Evolutionary conservation across 352 stramenopile genomes (phyloP).

Genomic region (Globisporangium echinulatum): DNA sequence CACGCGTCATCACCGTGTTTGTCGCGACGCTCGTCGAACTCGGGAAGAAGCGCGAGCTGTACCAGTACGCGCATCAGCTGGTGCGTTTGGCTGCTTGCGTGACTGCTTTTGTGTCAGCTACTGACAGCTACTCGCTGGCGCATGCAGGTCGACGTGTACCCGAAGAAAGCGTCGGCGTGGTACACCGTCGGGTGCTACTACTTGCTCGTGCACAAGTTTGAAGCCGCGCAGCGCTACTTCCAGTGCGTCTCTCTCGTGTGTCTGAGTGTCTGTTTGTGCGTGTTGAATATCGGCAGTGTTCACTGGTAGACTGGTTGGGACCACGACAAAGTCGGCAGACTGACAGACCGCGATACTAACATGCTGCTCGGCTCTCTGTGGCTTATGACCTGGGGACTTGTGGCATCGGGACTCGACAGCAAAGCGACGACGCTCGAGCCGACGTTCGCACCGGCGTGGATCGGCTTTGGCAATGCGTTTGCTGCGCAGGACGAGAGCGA

Average conservation of each 20-base stretch:
- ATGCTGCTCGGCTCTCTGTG: too few relatives aligned
- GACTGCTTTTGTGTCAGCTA: too few relatives aligned
- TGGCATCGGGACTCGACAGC: slow-evolving; percentile 17
- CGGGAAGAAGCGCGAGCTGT: slow-evolving; percentile 91
- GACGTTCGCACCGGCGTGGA: slow-evolving; percentile 94
- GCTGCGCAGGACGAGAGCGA: slow-evolving; percentile 96
- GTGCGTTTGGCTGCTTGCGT: slow-evolving; percentile 21
- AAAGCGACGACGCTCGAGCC: slow-evolving; percentile 90
- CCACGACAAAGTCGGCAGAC: too few relatives aligned
- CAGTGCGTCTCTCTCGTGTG: slow-evolving; percentile 47
- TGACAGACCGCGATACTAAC: too few relatives aligned
- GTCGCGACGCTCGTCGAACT: slow-evolving; percentile 90
- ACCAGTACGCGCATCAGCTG: slow-evolving; percentile 94
- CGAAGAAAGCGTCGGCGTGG: slow-evolving; percentile 91
- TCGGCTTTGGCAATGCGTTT: slow-evolving; percentile 96
- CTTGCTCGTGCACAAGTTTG: slow-evolving; percentile 90
- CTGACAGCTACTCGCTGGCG: neutral
- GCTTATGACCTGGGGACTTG: too few relatives aligned
- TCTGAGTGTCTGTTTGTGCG: neutral
- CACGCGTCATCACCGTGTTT: slow-evolving; percentile 72
- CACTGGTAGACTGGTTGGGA: too few relatives aligned
- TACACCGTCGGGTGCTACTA: slow-evolving; percentile 97
- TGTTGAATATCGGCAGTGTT: too few relatives aligned
- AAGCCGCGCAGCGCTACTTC: slow-evolving; percentile 94
- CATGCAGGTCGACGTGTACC: slow-evolving; percentile 87